Base-by-base conservation (phyloP, 805 yeast genomes). In the Kregervanrija fluxuum region DNA sequence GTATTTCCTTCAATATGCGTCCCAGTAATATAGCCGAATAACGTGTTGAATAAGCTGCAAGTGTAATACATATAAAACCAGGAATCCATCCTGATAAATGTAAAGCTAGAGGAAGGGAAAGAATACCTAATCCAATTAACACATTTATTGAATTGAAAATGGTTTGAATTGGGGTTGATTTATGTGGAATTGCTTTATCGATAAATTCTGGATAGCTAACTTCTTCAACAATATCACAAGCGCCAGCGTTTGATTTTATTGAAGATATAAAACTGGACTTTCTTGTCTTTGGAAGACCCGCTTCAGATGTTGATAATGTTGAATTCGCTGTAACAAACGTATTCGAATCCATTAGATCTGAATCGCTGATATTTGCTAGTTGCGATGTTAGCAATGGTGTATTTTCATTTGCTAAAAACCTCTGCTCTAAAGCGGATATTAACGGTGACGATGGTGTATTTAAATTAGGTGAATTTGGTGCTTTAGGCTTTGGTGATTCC, bases 91-190 rank as follows among this genome's bases (percentile, higher is more conserved):
- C 95, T 1, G 89, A 71, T 38, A 79, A 70, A 50, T 69, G 73
- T 44, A 85, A 62, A 1, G 85, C 95, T 48, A 80, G 67, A 0
- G 95, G 90, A 40, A 85, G 66, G 0, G 93, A 81, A 37, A 85
- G 68, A 41, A 85, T 69, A 1, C 91, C 93, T 34, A 85, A 75
- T 0, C 95, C 95, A 50, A 85, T 78, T 30, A 85, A 64, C 0
- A 84, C 84, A 57, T 85, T 85, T 40, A 85, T 79, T 1, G 90
- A 80, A 54, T 85, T 85, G 69, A 85, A 83, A 5, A 82, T 66
- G 0, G 95, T 85, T 58, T 85, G 95, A 1, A 85, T 78, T 0
- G 79, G 79, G 0, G 93, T 85, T 8, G 82, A 76, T 51, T 63
- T 70, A 8, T 67, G 68, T 8, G 64, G 52, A 33, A 52, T 50